Base-by-base conservation (phyloP, 1,284 basidiomycete species). In the Thelephora terrestris region DNA sequence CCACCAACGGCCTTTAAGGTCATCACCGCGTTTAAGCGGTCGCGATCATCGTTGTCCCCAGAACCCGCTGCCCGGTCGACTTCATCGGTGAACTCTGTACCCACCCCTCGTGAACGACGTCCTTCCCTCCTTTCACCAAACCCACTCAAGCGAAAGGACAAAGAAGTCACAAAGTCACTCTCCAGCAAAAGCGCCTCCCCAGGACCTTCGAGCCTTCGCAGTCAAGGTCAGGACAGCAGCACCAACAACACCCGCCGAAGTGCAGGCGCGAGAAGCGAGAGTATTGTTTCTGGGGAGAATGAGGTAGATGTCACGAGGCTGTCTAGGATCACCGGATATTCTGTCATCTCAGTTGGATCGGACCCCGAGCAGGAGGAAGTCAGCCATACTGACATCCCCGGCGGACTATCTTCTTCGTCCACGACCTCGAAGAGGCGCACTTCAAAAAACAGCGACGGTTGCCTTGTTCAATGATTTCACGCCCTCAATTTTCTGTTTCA, bases 1-100 rank as follows among this genome's bases (percentile, higher is more conserved):
- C 68, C 76, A 10, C 74, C 80, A 5, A 74, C 73, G 2, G 78
- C 75, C 5, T 82, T 79, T 66, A 85, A 75, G 59, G 77, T 84
- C 52, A 70, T 81, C 48, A 65, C 68, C 18, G 75, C 73, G 5
- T 83, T 85, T 62, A 84, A 77, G 56, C 75, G 76, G 35, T 81
- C 84, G 17, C 70, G 73, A 44, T 75, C 77, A 17, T 62, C 61
- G 2, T 50, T 66, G 21, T 54, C 59, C 2, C 60, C 59, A 3
- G 64, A 67, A 45, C 58, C 62, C 16, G 52, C 56, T 24, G 52
- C 57, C 23, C 47, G 57, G 14, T 53, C 59, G 10, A 53, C 59
- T 7, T 49, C 58, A 20, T 50, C 58, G 35, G 42, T 43, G 9
- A 45, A 47, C 37, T 43, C 49, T 24, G 48, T 43, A 40, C 35